Conservation (phyloP, 169 alveolate species). For the Ophryocystis elektroscirrha region DNA sequence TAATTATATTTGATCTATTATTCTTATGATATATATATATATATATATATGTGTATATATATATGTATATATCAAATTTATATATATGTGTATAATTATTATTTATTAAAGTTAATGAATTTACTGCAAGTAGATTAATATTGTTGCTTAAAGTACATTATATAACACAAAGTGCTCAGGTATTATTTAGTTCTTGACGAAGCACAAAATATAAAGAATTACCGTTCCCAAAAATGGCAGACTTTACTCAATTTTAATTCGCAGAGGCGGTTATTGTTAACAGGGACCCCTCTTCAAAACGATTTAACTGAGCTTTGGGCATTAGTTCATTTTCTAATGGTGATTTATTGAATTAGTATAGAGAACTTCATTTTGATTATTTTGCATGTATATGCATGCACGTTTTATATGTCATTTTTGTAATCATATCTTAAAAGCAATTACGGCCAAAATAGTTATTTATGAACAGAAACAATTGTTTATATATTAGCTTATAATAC, state of each 20-base stretch:
- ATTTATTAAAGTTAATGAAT: too few relatives aligned
- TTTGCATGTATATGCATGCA: neutral
- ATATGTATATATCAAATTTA: too few relatives aligned
- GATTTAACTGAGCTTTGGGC: constrained; percentile 96
- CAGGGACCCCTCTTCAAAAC: constrained; percentile 98
- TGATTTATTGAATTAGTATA: constrained; percentile 64
- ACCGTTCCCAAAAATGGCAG: constrained; percentile 89
- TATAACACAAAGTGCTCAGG: too few relatives aligned
- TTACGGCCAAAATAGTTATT: neutral
- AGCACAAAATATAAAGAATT: constrained; percentile 93
- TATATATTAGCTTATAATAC: neutral
- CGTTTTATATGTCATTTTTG: neutral
- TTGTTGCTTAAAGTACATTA: too few relatives aligned
- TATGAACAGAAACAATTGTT: neutral
- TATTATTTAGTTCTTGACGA: constrained; percentile 85
- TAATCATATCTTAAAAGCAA: neutral
- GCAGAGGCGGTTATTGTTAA: constrained; percentile 71
- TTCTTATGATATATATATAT: too few relatives aligned
- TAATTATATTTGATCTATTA: neutral
- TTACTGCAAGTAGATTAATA: too few relatives aligned
- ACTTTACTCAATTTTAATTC: constrained; percentile 81
- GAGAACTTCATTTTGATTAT: neutral
- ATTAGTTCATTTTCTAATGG: constrained; percentile 89
- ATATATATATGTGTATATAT: too few relatives aligned
- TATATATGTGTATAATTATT: too few relatives aligned